phyloP scores from a whole-genome alignment of 2,329 filamentous ascomycete genomes.

The Myotisia sp. region DNA sequence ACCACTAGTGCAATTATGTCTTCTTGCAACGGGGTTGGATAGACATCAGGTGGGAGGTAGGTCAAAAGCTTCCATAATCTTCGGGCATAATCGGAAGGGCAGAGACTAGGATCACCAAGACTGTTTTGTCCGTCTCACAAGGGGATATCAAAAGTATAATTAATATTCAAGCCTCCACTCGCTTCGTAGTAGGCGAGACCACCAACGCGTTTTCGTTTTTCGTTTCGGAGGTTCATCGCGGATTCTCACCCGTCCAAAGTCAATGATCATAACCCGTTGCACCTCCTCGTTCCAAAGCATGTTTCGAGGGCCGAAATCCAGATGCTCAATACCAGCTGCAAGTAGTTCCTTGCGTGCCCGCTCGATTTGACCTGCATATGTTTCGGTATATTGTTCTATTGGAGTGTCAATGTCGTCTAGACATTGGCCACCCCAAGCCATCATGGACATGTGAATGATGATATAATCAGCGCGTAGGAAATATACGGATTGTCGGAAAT shows the following conservation, averaged over 20 bases:
- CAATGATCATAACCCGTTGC: slow-evolving; percentile 7
- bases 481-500: slow-evolving; percentile 3
- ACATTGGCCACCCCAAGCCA: slow-evolving; percentile 6
- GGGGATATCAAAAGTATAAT: too few relatives aligned
- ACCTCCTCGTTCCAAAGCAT: slow-evolving; percentile 5
- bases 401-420: slow-evolving; percentile 1
- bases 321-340: slow-evolving; percentile 3
- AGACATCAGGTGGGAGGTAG: too few relatives aligned
- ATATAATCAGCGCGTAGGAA: slow-evolving; percentile 1
- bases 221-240: slow-evolving; percentile 1
- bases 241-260: slow-evolving; percentile 6
- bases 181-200: background rate
- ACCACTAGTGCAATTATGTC: background rate
- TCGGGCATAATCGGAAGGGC: too few relatives aligned
- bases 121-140: too few relatives aligned
- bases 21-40: background rate
- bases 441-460: slow-evolving; percentile 4
- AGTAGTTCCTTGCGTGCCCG: background rate
- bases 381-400: background rate
- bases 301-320: slow-evolving; percentile 6
- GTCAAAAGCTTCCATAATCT: too few relatives aligned
- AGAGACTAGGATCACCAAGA: too few relatives aligned
- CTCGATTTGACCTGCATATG: background rate
- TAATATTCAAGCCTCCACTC: too few relatives aligned
- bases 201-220: slow-evolving; percentile 1